Evolutionary conservation across 768 basidiomycete genomes (phyloP), one percentile per base, ranked within the genome.

Genomic region (Goffeauzyma gilvescens): DNA sequence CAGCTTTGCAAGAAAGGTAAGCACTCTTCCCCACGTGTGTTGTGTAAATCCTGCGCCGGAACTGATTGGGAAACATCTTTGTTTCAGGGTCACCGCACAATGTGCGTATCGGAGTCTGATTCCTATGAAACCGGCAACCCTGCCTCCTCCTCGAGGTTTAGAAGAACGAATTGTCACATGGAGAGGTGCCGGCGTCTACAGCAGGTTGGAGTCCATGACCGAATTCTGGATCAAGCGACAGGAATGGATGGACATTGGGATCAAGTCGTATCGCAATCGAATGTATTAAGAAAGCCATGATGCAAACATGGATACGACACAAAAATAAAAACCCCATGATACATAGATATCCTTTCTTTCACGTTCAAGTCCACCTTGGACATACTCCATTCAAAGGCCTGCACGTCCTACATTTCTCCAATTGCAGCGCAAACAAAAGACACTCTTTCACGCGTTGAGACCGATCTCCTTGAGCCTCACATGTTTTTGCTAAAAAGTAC

Each of bases 161-260:
- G 87, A 96, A 63, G 85, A 84, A 5, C 73, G 76, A 20, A 76
- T 85, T 27, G 72, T 96, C 24, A 77, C 76, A 13, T 98, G 93
- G 93, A 95, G 95, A 62, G 93, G 93, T 8, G 85, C 79, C 5
- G 75, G 79, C 6, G 84, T 89, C 10, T 73, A 95, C 31, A 82
- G 79, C 21, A 83, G 84, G 64, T 80, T 96, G 74, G 93, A 98
- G 39, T 75, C 77, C 2, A 75, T 81, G 33, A 71, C 74, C 23
- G 93, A 98, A 50, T 65, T 95, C 43, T 96, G 90, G 90, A 69
- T 96, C 21, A 74, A 82, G 5, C 66, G 69, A 44, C 68, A 75
- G 26, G 93, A 98, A 59, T 98, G 87, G 66, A 62, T 66, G 23
- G 50, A 56, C 12, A 30, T 67, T 7, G 68, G 67, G 0, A 62